A percentile compares a stretch with the other conserved stretches of the same genome.
Evolutionary conservation across 2,329 filamentous ascomycete genomes (phyloP).

Genomic region (Diaporthe nobilis): DNA sequence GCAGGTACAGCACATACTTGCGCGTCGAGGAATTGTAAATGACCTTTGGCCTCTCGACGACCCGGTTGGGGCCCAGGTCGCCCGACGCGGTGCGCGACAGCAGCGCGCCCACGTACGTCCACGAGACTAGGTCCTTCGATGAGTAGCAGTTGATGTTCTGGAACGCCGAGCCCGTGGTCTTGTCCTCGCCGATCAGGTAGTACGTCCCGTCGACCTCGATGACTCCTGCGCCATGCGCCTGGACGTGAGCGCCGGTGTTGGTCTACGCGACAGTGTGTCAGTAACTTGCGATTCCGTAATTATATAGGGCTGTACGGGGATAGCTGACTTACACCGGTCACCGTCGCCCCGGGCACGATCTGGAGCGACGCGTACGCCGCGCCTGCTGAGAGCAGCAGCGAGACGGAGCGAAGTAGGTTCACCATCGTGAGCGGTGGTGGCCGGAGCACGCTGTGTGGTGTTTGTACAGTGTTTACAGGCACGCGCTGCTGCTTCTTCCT

Average conservation of each 20-base stretch:
- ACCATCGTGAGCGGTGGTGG: slow-evolving; percentile 34
- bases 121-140: slow-evolving; percentile 72
- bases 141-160: slow-evolving; percentile 79
- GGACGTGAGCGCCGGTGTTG: slow-evolving; percentile 64
- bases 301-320: background rate
- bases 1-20: slow-evolving; percentile 78
- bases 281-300: background rate
- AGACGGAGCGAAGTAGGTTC: slow-evolving; percentile 33
- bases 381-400: slow-evolving; percentile 46
- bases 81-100: slow-evolving; percentile 65
- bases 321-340: slow-evolving; percentile 46
- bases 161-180: slow-evolving; percentile 72
- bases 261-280: slow-evolving; percentile 28
- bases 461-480: no score
- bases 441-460: background rate
- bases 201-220: slow-evolving; percentile 70
- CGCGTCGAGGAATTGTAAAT: slow-evolving; percentile 74
- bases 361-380: slow-evolving; percentile 48
- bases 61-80: slow-evolving; percentile 72
- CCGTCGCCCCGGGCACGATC: slow-evolving; percentile 49
- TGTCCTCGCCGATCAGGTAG: slow-evolving; percentile 80
- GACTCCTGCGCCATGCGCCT: slow-evolving; percentile 78
- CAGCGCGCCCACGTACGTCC: slow-evolving; percentile 72
- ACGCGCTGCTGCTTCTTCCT: slow-evolving; percentile 8
- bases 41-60: slow-evolving; percentile 79